Conservation (phyloP, 768 basidiomycete genomes). For the Lactarius indigo region DNA sequence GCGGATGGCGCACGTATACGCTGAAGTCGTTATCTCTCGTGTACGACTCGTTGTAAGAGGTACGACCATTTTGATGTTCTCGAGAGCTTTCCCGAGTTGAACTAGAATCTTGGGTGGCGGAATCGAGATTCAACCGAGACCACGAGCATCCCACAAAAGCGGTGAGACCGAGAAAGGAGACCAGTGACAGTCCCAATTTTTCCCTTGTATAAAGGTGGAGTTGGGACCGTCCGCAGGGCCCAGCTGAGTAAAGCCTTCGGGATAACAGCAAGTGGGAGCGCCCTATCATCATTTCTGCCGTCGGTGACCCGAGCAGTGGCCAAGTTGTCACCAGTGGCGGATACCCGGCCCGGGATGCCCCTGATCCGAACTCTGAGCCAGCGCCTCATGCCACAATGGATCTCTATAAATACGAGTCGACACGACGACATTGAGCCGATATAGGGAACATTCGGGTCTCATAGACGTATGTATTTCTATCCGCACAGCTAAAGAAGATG, state of each 20-base stretch:
- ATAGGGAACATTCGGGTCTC: neutral
- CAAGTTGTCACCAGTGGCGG: no score
- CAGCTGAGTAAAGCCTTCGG: neutral
- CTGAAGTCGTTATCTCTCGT: neutral
- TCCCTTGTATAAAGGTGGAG: neutral
- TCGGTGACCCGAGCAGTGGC: no score
- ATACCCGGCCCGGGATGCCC: no score
- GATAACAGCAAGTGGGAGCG: neutral
- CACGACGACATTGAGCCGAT: neutral
- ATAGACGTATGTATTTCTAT: neutral
- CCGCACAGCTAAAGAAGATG: neutral
- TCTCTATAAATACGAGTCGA: neutral
- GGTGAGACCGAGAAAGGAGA: slow-evolving; percentile 6
- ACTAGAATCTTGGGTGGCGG: neutral
- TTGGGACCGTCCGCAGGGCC: neutral
- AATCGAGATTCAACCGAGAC: slow-evolving; percentile 15
- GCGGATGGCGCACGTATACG: neutral
- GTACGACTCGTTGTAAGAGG: neutral
- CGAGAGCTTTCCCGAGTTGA: neutral
- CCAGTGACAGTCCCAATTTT: slow-evolving; percentile 7
- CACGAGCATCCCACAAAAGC: slow-evolving; percentile 5
- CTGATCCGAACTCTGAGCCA: no score
- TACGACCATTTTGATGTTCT: neutral
- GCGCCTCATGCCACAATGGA: no score
- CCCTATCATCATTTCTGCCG: neutral